phyloP scores from a whole-genome alignment of 495 filamentous ascomycete species.

The Penicillium paxilli region DNA sequence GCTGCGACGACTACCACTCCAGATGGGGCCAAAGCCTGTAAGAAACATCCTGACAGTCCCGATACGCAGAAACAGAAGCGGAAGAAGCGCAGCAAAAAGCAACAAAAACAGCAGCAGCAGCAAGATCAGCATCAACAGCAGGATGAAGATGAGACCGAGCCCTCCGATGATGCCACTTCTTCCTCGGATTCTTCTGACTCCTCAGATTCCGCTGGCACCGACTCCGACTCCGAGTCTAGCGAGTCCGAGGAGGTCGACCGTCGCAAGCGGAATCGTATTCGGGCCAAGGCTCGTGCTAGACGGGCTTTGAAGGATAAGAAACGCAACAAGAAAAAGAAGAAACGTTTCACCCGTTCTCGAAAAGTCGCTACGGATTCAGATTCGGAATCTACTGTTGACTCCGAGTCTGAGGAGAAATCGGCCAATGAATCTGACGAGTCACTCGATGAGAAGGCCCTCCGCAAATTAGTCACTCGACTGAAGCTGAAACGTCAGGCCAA shows the following conservation, averaged over 20 bases:
- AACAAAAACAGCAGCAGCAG: constrained; percentile 26
- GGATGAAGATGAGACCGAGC: constrained; percentile 24
- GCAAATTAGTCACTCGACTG: constrained; percentile 49
- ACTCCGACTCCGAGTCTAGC: constrained; percentile 29
- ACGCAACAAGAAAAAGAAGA: constrained; percentile 39
- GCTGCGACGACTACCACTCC: constrained; percentile 22
- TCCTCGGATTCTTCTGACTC: constrained; percentile 3
- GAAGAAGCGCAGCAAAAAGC: constrained; percentile 20
- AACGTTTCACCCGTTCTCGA: constrained; percentile 22
- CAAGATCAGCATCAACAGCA: constrained; percentile 13
- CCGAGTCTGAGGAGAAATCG: constrained; percentile 33
- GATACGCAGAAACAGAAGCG: constrained; percentile 13
- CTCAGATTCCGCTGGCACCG: constrained; percentile 15
- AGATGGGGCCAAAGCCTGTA: constrained; percentile 32
- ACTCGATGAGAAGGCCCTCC: constrained; percentile 42
- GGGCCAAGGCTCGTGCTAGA: constrained; percentile 49
- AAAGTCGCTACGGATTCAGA: constrained; percentile 36
- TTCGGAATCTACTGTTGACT: constrained; percentile 32
- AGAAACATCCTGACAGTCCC: constrained; percentile 36
- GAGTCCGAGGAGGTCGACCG: constrained; percentile 34
- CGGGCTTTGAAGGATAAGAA: constrained; percentile 37
- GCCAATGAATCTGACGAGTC: constrained; percentile 26
- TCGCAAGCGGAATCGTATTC: constrained; percentile 28
- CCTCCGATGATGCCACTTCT: constrained; percentile 9
- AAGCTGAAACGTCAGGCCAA: constrained; percentile 48